Percentiles rank a stretch among this genome's conserved stretches.
Conservation (phyloP, 495 filamentous ascomycete genomes). For the Penicillium paradoxum region DNA sequence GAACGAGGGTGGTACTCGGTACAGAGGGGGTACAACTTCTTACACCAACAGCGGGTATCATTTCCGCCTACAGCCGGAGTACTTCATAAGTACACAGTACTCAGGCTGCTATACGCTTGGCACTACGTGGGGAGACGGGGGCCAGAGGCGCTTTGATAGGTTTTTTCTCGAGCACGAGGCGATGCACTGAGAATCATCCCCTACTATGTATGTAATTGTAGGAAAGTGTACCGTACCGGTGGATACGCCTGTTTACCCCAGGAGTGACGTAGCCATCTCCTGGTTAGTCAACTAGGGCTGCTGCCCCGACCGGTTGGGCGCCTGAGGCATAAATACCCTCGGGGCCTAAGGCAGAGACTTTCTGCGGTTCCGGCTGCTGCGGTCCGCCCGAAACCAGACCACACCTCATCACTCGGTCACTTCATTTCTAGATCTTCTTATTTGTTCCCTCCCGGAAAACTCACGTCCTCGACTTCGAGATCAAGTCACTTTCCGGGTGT, state of each 20-base stretch:
- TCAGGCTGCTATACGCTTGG: background rate
- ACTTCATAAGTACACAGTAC: background rate
- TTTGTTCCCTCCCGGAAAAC: constrained; percentile 33
- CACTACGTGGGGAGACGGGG: constrained; percentile 3
- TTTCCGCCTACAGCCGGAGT: background rate
- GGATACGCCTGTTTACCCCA: constrained; percentile 26
- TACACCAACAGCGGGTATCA: background rate
- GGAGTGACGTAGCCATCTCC: constrained; percentile 30
- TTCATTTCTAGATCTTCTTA: constrained; percentile 33
- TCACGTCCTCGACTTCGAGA: constrained; percentile 31
- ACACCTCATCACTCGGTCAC: constrained; percentile 41
- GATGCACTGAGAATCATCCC: background rate
- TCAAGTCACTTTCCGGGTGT: constrained; percentile 33
- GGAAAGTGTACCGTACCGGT: constrained; percentile 11
- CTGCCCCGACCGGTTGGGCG: constrained; percentile 7
- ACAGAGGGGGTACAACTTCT: constrained; percentile 7
- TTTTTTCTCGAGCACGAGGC: background rate
- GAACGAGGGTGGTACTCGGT: constrained; percentile 13
- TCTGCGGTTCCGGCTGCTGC: constrained; percentile 25
- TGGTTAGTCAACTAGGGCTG: constrained; percentile 21
- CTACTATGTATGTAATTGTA: too few relatives aligned
- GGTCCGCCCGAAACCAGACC: constrained; percentile 27
- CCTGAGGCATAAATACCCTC: background rate
- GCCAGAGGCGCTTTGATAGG: background rate
- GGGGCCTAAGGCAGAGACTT: constrained; percentile 26